Evolutionary conservation across 1,284 basidiomycete genomes (phyloP), one percentile per base, ranked within the genome.

Genomic region (Hypsizygus ulmarius): DNA sequence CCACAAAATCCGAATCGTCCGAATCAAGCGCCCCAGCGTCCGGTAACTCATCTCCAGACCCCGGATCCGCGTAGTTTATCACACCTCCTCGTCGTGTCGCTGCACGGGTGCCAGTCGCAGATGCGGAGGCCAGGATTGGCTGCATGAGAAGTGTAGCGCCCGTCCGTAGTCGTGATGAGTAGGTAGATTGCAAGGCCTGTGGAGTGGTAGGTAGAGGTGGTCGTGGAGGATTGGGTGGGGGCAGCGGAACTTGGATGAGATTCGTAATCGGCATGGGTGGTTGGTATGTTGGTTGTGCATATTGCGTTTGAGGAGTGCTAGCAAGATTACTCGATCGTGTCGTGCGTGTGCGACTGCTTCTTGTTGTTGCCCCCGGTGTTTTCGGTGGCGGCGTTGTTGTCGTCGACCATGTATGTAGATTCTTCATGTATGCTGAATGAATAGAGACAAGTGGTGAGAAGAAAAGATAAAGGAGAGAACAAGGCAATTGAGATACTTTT

Each of bases 81-180:
- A 82, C 76, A 8, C 79, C 84, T 0, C 81, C 81, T 3, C 87
- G 75, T 42, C 87, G 73, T 27, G 74, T 71, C 10, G 73, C 63
- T 11, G 71, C 61, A 16, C 82, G 78, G 4, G 72, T 66, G 9
- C 71, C 68, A 8, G 71, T 64, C 14, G 73, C 59, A 2, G 77
- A 69, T 3, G 73, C 59, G 10, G 74, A 66, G 1, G 74, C 63
- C 54, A 87, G 53, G 56, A 93, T 82, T n/a, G 95, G 94, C 63
- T 99, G 96, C 67, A 98, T 80, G 52, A 99, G 80, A 2, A 91
- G 82, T 1, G 92, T 90, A 5, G 88, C 81, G 19, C 96, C 96
- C 0, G 94, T 95, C n/a, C 90, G 84, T 47, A 98, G 73, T n/a
- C 95, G 82, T 4, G 94, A 90, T 0, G 93, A 76, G 66, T 97